Conservation (phyloP, 352 stramenopile genomes). For the Phytopythium vexans region DNA sequence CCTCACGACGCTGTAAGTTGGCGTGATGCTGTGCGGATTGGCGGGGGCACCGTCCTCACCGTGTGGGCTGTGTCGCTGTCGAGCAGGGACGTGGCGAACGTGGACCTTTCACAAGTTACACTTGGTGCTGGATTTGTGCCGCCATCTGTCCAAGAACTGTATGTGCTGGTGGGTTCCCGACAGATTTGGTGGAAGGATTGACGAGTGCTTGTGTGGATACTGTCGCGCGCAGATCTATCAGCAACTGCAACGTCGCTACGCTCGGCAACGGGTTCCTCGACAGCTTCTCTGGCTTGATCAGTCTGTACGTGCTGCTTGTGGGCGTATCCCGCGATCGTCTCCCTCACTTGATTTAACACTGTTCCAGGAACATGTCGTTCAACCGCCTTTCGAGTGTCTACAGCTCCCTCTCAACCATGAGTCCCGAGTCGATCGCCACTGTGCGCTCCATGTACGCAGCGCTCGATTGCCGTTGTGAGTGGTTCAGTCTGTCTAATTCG, state of each 20-base stretch:
- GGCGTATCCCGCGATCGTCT: too few relatives aligned
- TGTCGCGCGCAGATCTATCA: slow-evolving; percentile 14
- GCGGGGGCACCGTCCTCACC: not conserved
- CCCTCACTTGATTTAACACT: not conserved
- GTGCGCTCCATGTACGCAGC: slow-evolving; percentile 5
- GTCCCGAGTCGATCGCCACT: slow-evolving; percentile 1
- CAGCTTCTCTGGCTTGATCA: slow-evolving; percentile 20
- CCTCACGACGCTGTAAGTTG: slow-evolving; percentile 24
- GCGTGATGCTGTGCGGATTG: not conserved
- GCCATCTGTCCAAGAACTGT: slow-evolving; percentile 27
- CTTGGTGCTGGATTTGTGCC: slow-evolving; percentile 25
- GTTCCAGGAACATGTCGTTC: slow-evolving; percentile 19
- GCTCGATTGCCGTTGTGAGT: not conserved
- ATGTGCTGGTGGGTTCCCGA: not conserved
- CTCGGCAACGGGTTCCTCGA: slow-evolving; percentile 28
- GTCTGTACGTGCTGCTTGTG: slow-evolving; percentile 14
- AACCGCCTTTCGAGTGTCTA: slow-evolving; percentile 39
- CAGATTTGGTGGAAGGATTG: too few relatives aligned
- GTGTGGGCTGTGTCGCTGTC: not conserved
- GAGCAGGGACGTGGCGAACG: slow-evolving; percentile 27
- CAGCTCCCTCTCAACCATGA: slow-evolving; percentile 11
- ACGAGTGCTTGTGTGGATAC: not conserved
- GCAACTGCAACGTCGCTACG: slow-evolving; percentile 24
- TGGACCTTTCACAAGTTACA: slow-evolving; percentile 23
- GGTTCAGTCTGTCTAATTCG: too few relatives aligned